These are phyloP conservation scores for Mycena citricolor DNA, from an alignment of 1,284 basidiomycete species.

Conservation along the genomic window DNA sequence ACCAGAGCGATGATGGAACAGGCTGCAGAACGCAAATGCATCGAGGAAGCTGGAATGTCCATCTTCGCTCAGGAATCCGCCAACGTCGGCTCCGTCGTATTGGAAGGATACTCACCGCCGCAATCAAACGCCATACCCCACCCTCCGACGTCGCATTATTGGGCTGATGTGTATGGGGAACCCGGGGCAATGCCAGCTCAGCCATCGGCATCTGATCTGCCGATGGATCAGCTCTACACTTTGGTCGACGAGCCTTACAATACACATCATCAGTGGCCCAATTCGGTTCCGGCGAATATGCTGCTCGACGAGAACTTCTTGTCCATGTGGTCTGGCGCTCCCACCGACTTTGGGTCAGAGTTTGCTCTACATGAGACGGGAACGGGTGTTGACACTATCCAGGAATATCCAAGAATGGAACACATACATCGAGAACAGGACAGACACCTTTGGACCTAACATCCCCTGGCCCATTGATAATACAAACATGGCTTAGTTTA, in stretches of 20 bases:
- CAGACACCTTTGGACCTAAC: too few relatives aligned
- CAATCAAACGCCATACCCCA: not conserved
- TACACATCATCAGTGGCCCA: conserved; percentile 13
- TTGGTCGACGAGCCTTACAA: conserved; percentile 9
- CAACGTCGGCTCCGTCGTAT: conserved; percentile 3
- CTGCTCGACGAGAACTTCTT: conserved; percentile 20
- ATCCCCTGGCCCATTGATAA: too few relatives aligned
- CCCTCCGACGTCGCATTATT: conserved; percentile 8
- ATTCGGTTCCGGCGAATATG: conserved; percentile 17
- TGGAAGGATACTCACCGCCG: conserved; percentile 1
- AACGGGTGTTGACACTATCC: not conserved
- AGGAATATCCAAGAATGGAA: conserved; percentile 18
- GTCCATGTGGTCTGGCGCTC: conserved; percentile 19
- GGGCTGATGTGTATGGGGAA: conserved; percentile 2
- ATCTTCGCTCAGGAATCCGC: not conserved
- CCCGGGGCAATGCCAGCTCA: not conserved
- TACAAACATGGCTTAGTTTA: too few relatives aligned
- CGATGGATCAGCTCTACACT: conserved; percentile 20
- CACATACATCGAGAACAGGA: conserved; percentile 15
- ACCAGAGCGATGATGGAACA: not conserved
- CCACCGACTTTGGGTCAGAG: conserved; percentile 12
- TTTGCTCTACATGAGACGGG: not conserved
- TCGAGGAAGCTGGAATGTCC: not conserved
- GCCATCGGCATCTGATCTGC: conserved; percentile 3
- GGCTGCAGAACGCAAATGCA: not conserved